Conservation (phyloP, 495 filamentous ascomycete genomes). For the Aspergillus haitiensis region DNA sequence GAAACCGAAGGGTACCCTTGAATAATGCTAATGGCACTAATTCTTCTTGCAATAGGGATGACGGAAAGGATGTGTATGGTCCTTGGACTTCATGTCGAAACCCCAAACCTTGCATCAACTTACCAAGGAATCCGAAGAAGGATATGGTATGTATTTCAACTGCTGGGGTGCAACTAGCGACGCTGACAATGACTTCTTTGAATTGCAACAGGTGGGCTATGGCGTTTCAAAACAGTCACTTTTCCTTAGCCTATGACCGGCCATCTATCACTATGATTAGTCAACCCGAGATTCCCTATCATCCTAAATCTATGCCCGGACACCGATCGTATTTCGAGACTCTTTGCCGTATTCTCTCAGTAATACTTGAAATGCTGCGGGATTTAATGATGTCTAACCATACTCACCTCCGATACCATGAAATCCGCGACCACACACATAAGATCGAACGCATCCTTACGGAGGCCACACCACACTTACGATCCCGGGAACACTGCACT, state of each 20-base stretch:
- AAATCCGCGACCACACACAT: slow-evolving; percentile 53
- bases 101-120: slow-evolving; percentile 44
- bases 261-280: slow-evolving; percentile 55
- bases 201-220: slow-evolving; percentile 50
- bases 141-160: slow-evolving; percentile 38
- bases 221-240: slow-evolving; percentile 61
- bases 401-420: slow-evolving; percentile 40
- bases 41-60: slow-evolving; percentile 43
- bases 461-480: slow-evolving; percentile 55
- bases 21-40: slow-evolving; percentile 10
- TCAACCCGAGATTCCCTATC: slow-evolving; percentile 51
- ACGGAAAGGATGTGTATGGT: slow-evolving; percentile 60
- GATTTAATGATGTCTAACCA: slow-evolving; percentile 46
- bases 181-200: neutral
- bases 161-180: neutral
- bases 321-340: slow-evolving; percentile 54
- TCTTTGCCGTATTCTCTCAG: slow-evolving; percentile 54
- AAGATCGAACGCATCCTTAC: slow-evolving; percentile 51
- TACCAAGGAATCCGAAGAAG: slow-evolving; percentile 39
- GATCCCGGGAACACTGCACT: slow-evolving; percentile 47
- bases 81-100: slow-evolving; percentile 57
- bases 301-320: slow-evolving; percentile 49
- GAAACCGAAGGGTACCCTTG: neutral
- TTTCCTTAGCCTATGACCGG: slow-evolving; percentile 61
- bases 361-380: slow-evolving; percentile 56